Evolutionary conservation across 1,284 basidiomycete genomes (phyloP), one percentile per base, ranked within the genome.

Genomic region (Calocybe gambosa): DNA sequence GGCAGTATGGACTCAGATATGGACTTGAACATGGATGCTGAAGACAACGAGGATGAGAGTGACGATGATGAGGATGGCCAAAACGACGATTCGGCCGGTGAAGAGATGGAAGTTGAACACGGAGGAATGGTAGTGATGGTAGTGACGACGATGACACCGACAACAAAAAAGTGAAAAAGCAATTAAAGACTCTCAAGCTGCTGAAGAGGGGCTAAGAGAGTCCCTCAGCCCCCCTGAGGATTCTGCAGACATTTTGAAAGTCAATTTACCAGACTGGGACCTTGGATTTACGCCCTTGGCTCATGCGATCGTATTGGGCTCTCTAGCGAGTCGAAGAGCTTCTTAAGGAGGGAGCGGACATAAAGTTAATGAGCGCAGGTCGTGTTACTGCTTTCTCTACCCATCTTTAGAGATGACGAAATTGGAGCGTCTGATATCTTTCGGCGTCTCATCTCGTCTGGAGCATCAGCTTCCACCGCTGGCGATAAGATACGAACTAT

Each of bases 251-350:
- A 63, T 81, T 31, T 64, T 81, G 21, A 73, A 78, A 37, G 57
- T 80, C 50, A 68, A 79, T 44, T 61, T 66, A 1, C 46, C 68
- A 0, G 78, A 81, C 56, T 82, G 79, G 80, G 79, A 81, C 56
- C 68, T 74, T 46, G 66, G 67, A 3, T 70, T 77, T 50, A 70
- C 73, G 0, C 69, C 80, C 4, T 64, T 81, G n/a, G 63, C 63
- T 26, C 76, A 77, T 51, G 78, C 74, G 1, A 67, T 78, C 33
- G 54, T 77, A 2, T 73, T 65, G 16, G 75, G 69, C 3, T 73
- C 75, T 2, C 48, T 69, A 1, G 54, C 60, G 1, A 65, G 69
- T 81, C 1, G 70, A 77, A 16, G 61, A 59, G 1, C 69, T 82
- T n/a, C 56, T 80, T 34, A 59, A 59, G 12, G 69, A 63, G 0